These are phyloP conservation scores for Trichosporon sp. DNA, from an alignment of 1,284 basidiomycete species.

Conservation along the genomic window DNA sequence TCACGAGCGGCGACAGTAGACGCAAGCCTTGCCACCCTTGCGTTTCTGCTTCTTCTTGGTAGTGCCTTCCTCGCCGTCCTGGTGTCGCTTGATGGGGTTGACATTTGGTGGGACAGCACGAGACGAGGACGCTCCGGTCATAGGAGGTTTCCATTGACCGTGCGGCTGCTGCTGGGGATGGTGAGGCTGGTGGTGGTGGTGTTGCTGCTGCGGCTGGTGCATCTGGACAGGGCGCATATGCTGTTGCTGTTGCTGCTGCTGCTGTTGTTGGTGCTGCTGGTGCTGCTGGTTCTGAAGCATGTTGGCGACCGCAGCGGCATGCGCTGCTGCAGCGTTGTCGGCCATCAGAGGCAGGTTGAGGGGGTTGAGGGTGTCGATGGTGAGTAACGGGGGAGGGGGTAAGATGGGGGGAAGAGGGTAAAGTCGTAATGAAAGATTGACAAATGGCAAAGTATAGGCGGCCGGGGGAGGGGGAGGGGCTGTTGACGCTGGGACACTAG, in stretches of 20 bases:
- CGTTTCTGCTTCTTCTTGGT: conserved; percentile 55
- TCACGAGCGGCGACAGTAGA: conserved; percentile 80
- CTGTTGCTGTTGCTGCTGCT: background rate
- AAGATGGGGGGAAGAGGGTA: background rate
- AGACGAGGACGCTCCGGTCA: background rate
- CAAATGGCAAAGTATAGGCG: background rate
- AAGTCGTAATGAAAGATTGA: background rate
- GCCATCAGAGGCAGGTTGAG: background rate
- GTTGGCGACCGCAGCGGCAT: background rate
- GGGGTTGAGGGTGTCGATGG: background rate
- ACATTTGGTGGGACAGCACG: background rate
- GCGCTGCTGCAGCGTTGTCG: background rate
- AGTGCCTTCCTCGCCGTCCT: background rate
- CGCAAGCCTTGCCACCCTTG: conserved; percentile 64
- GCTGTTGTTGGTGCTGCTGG: background rate
- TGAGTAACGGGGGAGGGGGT: background rate
- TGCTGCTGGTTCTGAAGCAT: background rate
- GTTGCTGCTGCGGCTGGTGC: background rate
- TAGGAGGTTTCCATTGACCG: background rate
- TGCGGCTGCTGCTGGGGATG: background rate
- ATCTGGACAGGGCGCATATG: background rate
- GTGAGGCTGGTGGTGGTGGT: background rate
- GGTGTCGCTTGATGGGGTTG: conserved; percentile 4
- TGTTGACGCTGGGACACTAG: background rate
- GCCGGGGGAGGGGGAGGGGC: too few relatives aligned